These are phyloP conservation scores for Cadophora luteo-olivacea DNA, from an alignment of 2,329 filamentous ascomycete genomes.

Conservation along the genomic window DNA sequence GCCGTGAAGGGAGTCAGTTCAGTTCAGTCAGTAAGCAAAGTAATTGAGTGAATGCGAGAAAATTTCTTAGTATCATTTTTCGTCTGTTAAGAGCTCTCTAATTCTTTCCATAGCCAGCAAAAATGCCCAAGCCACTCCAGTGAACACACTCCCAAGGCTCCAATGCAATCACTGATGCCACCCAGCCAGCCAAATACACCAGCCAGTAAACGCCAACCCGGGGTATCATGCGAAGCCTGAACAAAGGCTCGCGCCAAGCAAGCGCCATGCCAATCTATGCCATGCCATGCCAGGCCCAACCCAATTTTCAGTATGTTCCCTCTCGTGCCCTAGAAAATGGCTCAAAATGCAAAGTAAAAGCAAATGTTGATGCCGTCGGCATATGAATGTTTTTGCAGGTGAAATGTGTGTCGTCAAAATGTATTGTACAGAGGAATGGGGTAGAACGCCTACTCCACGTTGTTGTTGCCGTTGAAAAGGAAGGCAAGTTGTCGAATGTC, in stretches of 20 bases:
- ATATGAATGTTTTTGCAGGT: neutral
- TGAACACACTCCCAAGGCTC: neutral
- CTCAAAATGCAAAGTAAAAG: neutral
- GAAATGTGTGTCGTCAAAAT: neutral
- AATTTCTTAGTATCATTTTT: constrained; percentile 41
- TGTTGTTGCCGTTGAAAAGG: constrained; percentile 32
- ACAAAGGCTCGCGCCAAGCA: neutral
- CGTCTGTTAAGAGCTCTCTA: neutral
- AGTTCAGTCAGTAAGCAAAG: too few species aligned
- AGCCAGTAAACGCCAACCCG: constrained; percentile 8
- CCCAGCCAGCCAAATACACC: neutral
- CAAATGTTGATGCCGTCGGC: neutral
- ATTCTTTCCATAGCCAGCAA: neutral
- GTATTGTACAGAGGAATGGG: neutral
- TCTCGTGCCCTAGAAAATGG: constrained; percentile 14
- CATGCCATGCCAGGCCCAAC: neutral
- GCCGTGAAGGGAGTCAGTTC: too few species aligned
- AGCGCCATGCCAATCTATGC: constrained; percentile 2
- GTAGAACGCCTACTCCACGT: neutral
- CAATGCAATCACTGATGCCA: constrained; percentile 6
- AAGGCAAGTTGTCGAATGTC: constrained; percentile 39
- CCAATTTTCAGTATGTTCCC: neutral
- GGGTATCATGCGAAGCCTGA: constrained; percentile 13
- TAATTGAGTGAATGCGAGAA: neutral
- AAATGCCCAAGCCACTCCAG: neutral